Evolutionary conservation across 2,329 filamentous ascomycete species (phyloP), one percentile per base, ranked within the genome.

Genomic region (Calonectria naviculata): DNA sequence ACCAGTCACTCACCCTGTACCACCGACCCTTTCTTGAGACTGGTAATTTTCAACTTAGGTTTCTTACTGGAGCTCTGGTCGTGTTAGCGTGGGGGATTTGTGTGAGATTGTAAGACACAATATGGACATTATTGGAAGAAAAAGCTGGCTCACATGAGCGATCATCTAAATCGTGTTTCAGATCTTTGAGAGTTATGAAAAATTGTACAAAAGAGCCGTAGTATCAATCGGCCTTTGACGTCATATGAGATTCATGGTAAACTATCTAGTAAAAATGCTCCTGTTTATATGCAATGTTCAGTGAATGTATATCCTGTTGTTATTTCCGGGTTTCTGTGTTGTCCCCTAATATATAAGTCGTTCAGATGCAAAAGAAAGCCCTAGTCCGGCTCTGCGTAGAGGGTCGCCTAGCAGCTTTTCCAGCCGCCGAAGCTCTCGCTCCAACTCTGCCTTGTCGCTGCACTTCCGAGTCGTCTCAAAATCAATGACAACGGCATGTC

Each of bases 401-500:
- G 64, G 64, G 15, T 56, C 41, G 36, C 36, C 29, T 26, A 66
- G 49, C 36, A 66, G 24, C 41, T 58, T 66, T 38, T 58, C 49
- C 15, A 66, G 29, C 28, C 49, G 49, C 21, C 38, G 64, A 2
- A 36, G 54, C 49, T 66, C 64, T 42, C 52, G 47, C 29, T 41
- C 34, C 24, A 58, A 28, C 52, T 58, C 64, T 21, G 54, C 64
- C 64, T 58, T 66, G 29, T 58, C 31, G 5, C 28, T 58, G 21
- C 64, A 58, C 41, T 36, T 58, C 12, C 65, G 65, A 41, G 65
- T 31, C 19, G 52, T 60, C 70, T 82, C 81, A 66, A 82, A 82
- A 61, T 82, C 81, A 19, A 82, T 68, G 41, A 82, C 60, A 12
- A 77, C 68, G 34, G 76, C 80, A 10, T 68, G 36, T 8, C 76